Percentiles rank a stretch among this genome's conserved stretches.
These are phyloP conservation scores for Aspergillus hancockii DNA, from an alignment of 495 filamentous ascomycete species.

Conservation along the genomic window DNA sequence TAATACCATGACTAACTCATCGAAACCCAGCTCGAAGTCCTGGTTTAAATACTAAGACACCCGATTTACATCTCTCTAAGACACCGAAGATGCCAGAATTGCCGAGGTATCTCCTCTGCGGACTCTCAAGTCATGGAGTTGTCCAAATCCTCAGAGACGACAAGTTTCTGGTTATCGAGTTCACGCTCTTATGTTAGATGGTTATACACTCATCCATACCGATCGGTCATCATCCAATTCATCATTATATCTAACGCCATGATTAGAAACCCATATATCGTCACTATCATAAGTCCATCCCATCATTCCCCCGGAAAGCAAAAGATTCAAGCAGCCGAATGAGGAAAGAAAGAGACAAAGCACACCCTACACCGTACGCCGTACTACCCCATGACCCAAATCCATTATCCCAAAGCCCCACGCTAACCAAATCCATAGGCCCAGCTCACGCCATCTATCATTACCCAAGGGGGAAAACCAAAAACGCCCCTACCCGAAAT, in stretches of 20 bases:
- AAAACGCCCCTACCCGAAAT: conserved; percentile 31
- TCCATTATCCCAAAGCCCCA: not conserved
- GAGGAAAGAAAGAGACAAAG: not conserved
- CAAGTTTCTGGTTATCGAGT: not conserved
- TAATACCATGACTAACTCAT: too few relatives aligned
- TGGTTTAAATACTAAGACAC: too few relatives aligned
- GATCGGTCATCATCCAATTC: not conserved
- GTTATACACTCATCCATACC: too few relatives aligned
- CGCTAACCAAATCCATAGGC: conserved; percentile 4
- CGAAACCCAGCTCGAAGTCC: too few relatives aligned
- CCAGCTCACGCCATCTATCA: conserved; percentile 2
- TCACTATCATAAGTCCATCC: not conserved
- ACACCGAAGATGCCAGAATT: too few relatives aligned
- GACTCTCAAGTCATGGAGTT: too few relatives aligned
- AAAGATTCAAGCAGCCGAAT: not conserved
- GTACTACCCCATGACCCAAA: not conserved
- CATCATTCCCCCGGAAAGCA: not conserved
- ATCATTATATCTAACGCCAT: not conserved
- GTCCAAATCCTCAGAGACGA: too few relatives aligned
- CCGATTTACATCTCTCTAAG: too few relatives aligned
- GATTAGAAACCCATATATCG: not conserved
- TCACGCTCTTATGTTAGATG: not conserved
- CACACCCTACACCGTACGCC: not conserved
- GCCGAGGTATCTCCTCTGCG: too few relatives aligned
- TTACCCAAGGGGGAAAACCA: too few relatives aligned